Conservation (phyloP, 352 stramenopile genomes). For the Globisporangium solare region DNA sequence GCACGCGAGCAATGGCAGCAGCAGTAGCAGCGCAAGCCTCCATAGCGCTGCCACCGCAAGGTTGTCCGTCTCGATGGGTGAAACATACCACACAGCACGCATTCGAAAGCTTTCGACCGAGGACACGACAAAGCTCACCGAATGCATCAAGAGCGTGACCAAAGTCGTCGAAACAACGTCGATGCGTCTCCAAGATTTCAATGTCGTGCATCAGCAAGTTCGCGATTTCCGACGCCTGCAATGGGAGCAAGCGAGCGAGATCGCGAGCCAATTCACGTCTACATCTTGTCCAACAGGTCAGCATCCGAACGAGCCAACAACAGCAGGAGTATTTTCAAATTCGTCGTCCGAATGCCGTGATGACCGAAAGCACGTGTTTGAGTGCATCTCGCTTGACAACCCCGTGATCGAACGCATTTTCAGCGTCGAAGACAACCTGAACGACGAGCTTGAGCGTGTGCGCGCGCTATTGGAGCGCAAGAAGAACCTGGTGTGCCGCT, state of each 20-base stretch:
- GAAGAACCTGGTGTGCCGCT: conserved; percentile 40
- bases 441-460: conserved; percentile 40
- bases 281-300: conserved; percentile 1
- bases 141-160: conserved; percentile 33
- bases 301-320: background rate
- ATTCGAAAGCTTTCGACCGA: conserved; percentile 30
- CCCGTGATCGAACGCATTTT: conserved; percentile 49
- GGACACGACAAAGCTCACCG: conserved; percentile 22
- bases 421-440: conserved; percentile 46
- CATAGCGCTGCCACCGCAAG: background rate
- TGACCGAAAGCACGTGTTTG: conserved; percentile 42
- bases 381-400: conserved; percentile 60
- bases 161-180: conserved; percentile 24
- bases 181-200: conserved; percentile 30
- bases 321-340: background rate
- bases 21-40: background rate
- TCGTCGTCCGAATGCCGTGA: conserved; percentile 17
- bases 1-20: no score
- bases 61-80: conserved; percentile 20
- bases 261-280: conserved; percentile 34
- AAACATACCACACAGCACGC: conserved; percentile 39
- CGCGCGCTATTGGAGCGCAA: conserved; percentile 43
- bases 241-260: conserved; percentile 44
- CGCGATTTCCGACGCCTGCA: conserved; percentile 34
- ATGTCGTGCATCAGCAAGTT: conserved; percentile 23